Evolutionary conservation across 2,329 filamentous ascomycete species (phyloP).

Genomic region (Dothistroma septosporum): DNA sequence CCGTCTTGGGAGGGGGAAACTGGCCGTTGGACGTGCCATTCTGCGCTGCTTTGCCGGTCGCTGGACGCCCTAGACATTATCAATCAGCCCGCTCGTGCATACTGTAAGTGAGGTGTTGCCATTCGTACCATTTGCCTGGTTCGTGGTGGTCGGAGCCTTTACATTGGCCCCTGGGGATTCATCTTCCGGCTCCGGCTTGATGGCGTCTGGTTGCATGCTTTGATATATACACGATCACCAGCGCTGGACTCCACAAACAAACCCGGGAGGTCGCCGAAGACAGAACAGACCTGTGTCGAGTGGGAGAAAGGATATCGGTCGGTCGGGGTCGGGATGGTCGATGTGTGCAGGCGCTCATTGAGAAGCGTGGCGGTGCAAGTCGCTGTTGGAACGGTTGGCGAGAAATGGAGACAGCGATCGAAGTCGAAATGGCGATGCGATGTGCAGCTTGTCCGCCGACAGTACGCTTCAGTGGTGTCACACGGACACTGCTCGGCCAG

Average conservation of each 20-base stretch:
- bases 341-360: constrained; percentile 12
- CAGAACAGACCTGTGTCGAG: not conserved
- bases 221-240: constrained; percentile 6
- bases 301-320: constrained; percentile 7
- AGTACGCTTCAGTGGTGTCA: not conserved
- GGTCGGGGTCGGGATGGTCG: constrained; percentile 1
- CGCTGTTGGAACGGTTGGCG: not conserved
- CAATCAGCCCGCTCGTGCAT: not conserved
- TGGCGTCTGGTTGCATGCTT: constrained; percentile 29
- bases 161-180: constrained; percentile 23
- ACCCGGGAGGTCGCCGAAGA: not conserved
- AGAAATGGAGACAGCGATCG: not conserved
- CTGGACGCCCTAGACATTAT: constrained; percentile 4
- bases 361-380: constrained; percentile 1
- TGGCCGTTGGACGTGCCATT: constrained; percentile 29
- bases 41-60: constrained; percentile 17
- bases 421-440: not conserved
- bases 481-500: not conserved
- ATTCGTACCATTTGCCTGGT: constrained; percentile 20
- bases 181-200: constrained; percentile 25
- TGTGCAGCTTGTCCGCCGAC: not conserved
- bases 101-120: not conserved
- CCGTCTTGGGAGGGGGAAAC: constrained; percentile 85
- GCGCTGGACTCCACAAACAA: constrained; percentile 6
- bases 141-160: constrained; percentile 12